phyloP scores from a whole-genome alignment of 2,329 filamentous ascomycete genomes.

The Orbilia brochopaga region DNA sequence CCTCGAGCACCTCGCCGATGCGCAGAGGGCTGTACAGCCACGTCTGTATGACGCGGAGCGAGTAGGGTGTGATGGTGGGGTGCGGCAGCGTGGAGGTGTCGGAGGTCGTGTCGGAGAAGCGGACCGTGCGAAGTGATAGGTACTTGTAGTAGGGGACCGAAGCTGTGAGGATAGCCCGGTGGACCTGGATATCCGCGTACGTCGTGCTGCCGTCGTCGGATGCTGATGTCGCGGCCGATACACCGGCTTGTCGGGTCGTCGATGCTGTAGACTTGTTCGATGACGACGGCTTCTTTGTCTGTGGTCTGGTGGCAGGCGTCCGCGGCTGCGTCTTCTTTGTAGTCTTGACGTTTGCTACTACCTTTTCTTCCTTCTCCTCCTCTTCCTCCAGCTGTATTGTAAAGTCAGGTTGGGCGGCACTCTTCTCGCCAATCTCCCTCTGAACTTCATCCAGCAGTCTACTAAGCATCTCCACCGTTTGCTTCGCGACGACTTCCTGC shows the following conservation, averaged over 20 bases:
- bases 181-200: slow-evolving; percentile 35
- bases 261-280: neutral
- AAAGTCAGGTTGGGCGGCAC: slow-evolving; percentile 26
- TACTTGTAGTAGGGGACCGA: slow-evolving; percentile 48
- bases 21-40: slow-evolving; percentile 40
- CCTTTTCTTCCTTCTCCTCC: slow-evolving; percentile 10
- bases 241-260: no score
- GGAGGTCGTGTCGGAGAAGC: slow-evolving; percentile 30
- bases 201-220: neutral
- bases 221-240: neutral
- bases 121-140: slow-evolving; percentile 11
- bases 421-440: neutral
- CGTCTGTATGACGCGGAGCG: slow-evolving; percentile 27
- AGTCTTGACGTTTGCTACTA: slow-evolving; percentile 9
- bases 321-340: neutral
- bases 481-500: slow-evolving; percentile 6
- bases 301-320: neutral
- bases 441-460: slow-evolving; percentile 34
- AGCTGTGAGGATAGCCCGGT: slow-evolving; percentile 21
- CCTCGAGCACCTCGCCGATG: slow-evolving; percentile 33
- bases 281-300: neutral
- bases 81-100: slow-evolving; percentile 27
- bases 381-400: slow-evolving; percentile 39
- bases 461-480: slow-evolving; percentile 34
- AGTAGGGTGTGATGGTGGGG: slow-evolving; percentile 32